These are phyloP conservation scores for Candida golubevii DNA, from an alignment of 805 yeast species.

Conservation along the genomic window DNA sequence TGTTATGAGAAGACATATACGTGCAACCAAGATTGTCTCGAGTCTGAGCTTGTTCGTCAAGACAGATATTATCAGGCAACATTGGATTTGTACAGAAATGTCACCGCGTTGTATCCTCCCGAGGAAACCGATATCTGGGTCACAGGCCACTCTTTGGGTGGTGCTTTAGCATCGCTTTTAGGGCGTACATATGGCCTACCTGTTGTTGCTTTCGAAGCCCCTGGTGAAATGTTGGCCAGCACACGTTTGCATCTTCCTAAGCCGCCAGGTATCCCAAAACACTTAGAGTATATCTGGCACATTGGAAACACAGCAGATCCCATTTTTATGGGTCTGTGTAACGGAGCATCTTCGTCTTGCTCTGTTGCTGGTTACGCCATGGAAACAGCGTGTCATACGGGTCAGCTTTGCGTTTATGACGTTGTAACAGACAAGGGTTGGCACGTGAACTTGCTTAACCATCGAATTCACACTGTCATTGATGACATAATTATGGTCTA, in stretches of 20 bases:
- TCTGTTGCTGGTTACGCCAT: slow-evolving; percentile 92
- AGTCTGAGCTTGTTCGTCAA: slow-evolving; percentile 62
- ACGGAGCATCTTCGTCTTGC: slow-evolving; percentile 87
- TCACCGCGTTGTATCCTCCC: slow-evolving; percentile 60
- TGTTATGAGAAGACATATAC: slow-evolving; percentile 81
- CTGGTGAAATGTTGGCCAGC: slow-evolving; percentile 85
- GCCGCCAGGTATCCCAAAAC: slow-evolving; percentile 83
- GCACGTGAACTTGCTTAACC: slow-evolving; percentile 84
- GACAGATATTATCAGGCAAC: slow-evolving; percentile 83
- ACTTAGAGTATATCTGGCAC: slow-evolving; percentile 86
- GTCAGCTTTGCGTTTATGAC: slow-evolving; percentile 82
- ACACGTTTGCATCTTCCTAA: slow-evolving; percentile 81
- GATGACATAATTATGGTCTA: slow-evolving; percentile 70
- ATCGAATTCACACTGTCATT: slow-evolving; percentile 85
- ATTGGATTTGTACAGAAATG: slow-evolving; percentile 71
- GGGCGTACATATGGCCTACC: slow-evolving; percentile 92
- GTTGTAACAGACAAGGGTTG: slow-evolving; percentile 87
- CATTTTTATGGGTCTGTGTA: slow-evolving; percentile 92
- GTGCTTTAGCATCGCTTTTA: slow-evolving; percentile 71
- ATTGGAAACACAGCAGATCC: slow-evolving; percentile 98
- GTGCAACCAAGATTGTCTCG: slow-evolving; percentile 85
- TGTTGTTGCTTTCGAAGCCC: slow-evolving; percentile 86
- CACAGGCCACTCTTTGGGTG: slow-evolving; percentile 95
- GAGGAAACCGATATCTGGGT: slow-evolving; percentile 70
- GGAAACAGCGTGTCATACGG: slow-evolving; percentile 95